Conservation (phyloP, 2,329 filamentous ascomycete species). For the Byssochlamys sp. region DNA sequence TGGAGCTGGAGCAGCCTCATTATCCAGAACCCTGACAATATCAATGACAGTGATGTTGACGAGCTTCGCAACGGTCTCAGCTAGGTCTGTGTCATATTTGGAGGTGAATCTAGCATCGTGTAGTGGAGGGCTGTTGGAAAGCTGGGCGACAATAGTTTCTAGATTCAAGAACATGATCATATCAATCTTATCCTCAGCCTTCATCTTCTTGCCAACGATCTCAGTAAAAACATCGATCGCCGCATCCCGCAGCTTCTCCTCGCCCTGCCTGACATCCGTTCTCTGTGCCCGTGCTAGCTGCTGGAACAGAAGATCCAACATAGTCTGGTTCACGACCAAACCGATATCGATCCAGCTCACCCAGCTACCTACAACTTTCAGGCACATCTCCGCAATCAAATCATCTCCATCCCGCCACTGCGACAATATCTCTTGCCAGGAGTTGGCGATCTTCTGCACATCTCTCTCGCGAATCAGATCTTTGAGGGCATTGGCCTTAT, state of each 20-base stretch:
- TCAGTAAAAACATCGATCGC: constrained; percentile 93
- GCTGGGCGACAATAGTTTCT: constrained; percentile 70
- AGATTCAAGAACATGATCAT: constrained; percentile 88
- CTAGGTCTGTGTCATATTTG: constrained; percentile 88
- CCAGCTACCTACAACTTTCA: constrained; percentile 91
- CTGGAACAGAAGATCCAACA: constrained; percentile 75
- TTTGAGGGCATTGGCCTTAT: constrained; percentile 80
- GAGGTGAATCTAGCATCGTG: constrained; percentile 69
- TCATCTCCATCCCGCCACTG: constrained; percentile 65
- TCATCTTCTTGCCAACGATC: constrained; percentile 97
- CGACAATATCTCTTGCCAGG: constrained; percentile 83
- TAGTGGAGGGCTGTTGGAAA: constrained; percentile 73
- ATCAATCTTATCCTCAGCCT: constrained; percentile 75
- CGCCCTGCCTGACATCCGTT: constrained; percentile 52
- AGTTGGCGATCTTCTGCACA: constrained; percentile 74
- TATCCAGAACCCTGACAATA: constrained; percentile 76
- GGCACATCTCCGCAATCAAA: constrained; percentile 69
- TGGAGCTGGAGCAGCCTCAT: constrained; percentile 49
- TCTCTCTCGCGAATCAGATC: constrained; percentile 80
- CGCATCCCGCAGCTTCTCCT: constrained; percentile 77
- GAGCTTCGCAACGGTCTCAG: constrained; percentile 87
- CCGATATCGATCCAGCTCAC: constrained; percentile 98
- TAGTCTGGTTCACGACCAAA: constrained; percentile 78
- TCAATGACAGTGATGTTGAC: constrained; percentile 84
- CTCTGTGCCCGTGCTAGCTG: constrained; percentile 68